Evolutionary conservation across 169 alveolate genomes (phyloP).

Genomic region (Miamiensis avidus): DNA sequence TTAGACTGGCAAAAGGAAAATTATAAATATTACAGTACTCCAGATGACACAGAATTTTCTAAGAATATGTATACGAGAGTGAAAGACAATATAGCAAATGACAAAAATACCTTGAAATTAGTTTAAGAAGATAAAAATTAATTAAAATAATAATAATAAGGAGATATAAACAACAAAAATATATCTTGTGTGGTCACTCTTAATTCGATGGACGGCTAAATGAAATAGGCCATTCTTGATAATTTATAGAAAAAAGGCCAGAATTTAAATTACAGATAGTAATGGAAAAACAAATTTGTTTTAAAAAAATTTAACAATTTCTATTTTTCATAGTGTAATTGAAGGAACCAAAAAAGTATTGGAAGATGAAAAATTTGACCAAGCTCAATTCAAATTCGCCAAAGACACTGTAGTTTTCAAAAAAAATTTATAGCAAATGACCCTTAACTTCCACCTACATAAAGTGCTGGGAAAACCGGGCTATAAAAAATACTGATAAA

Average conservation of each 20-base stretch:
- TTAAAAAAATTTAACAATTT: too few relatives aligned
- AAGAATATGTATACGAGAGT: background rate
- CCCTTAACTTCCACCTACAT: too few relatives aligned
- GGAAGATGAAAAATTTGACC: background rate
- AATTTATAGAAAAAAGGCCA: too few relatives aligned
- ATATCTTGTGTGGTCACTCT: background rate
- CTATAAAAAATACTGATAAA: background rate
- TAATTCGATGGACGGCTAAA: background rate
- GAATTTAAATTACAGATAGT: background rate
- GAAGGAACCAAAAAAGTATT: background rate
- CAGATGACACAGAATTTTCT: background rate
- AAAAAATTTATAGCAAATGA: too few relatives aligned
- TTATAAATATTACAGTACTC: background rate
- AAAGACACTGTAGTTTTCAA: background rate
- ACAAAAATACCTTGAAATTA: background rate
- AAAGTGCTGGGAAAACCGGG: background rate
- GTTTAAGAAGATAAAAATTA: background rate
- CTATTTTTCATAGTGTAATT: background rate
- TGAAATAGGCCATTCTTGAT: background rate
- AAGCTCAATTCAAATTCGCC: background rate
- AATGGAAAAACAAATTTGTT: too few relatives aligned
- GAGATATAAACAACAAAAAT: background rate
- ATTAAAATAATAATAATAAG: background rate
- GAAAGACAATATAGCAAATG: background rate
- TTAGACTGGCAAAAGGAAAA: background rate